These are phyloP conservation scores for Pittosporum tobira DNA, from an alignment of 129 eudicot species.

Conservation along the genomic window DNA sequence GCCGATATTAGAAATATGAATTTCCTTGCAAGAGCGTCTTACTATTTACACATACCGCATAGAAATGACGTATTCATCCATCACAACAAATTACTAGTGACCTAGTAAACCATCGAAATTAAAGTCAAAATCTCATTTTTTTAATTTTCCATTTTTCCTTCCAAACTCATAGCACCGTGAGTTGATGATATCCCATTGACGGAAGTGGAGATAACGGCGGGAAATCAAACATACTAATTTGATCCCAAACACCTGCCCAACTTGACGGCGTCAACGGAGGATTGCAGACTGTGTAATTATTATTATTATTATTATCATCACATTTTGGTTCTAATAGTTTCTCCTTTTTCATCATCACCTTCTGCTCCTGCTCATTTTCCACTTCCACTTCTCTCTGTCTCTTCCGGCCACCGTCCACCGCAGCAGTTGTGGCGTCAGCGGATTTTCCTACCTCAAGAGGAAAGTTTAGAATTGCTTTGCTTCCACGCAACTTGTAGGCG, in stretches of 20 bases:
- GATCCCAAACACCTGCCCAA: conserved; percentile 24
- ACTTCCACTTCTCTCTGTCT: conserved; percentile 17
- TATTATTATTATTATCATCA: neutral
- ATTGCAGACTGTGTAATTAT: neutral
- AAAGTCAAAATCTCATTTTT: neutral
- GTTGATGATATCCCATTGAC: conserved; percentile 14
- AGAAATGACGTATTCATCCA: neutral
- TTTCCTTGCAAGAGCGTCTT: neutral
- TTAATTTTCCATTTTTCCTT: too few species aligned
- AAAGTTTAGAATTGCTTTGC: conserved; percentile 74
- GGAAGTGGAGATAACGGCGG: conserved; percentile 30
- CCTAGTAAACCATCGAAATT: neutral
- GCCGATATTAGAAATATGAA: neutral
- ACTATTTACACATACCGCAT: neutral
- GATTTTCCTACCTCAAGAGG: conserved; percentile 50
- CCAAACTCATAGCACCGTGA: conserved; percentile 9
- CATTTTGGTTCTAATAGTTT: neutral
- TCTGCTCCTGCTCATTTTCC: neutral
- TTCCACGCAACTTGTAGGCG: conserved; percentile 65
- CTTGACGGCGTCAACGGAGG: conserved; percentile 33
- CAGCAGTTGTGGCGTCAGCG: neutral
- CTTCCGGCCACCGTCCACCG: conserved; percentile 10
- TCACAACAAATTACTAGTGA: too few species aligned
- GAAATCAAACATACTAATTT: conserved; percentile 8
- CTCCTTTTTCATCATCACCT: conserved; percentile 15